A percentile compares a stretch with the other conserved stretches of the same genome.
These are phyloP conservation scores for Trifolium pratense DNA, from an alignment of 306 rosid genomes.

Conservation along the genomic window DNA sequence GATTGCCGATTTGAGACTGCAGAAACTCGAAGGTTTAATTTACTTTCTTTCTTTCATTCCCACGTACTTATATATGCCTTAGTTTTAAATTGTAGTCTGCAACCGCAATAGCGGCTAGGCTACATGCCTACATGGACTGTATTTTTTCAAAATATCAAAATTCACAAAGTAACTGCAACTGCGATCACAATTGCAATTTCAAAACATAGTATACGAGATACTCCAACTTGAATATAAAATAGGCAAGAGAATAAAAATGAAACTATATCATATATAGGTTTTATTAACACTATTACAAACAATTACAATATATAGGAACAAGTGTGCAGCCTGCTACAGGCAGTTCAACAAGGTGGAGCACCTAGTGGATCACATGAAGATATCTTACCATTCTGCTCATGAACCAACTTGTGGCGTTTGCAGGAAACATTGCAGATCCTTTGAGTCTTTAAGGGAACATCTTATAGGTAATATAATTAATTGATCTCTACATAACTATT, in stretches of 20 bases:
- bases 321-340: conserved; percentile 90
- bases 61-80: background rate
- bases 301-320: conserved; percentile 59
- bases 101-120: background rate
- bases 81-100: conserved; percentile 20
- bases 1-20: conserved; percentile 56
- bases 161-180: no score
- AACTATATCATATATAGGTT: background rate
- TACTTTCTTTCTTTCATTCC: conserved; percentile 11
- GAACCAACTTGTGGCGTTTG: conserved; percentile 94
- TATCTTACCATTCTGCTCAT: conserved; percentile 84
- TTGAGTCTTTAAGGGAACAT: conserved; percentile 95
- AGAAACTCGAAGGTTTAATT: conserved; percentile 70
- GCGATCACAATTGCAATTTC: background rate
- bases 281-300: background rate
- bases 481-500: background rate
- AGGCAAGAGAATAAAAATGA: no score
- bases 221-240: background rate
- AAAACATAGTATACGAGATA: background rate
- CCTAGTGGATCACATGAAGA: conserved; percentile 96
- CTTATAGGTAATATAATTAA: conserved; percentile 64
- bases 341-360: conserved; percentile 92
- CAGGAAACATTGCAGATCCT: conserved; percentile 87
- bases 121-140: no score
- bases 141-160: no score